Conservation (phyloP, 768 basidiomycete species). For the Calocybe indica region DNA sequence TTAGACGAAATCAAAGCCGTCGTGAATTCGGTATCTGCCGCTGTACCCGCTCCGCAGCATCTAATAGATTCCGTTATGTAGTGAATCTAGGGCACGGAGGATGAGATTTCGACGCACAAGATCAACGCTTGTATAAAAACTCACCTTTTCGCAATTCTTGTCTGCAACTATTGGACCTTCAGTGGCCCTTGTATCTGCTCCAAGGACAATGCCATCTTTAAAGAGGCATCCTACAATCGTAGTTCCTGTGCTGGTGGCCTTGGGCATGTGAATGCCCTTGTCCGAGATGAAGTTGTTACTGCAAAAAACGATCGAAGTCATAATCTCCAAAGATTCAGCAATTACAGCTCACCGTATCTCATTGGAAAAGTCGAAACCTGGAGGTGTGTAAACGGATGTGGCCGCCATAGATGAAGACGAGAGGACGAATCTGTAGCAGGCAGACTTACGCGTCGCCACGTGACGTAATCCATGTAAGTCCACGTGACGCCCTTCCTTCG, state of each 20-base stretch:
- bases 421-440: neutral
- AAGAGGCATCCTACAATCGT: constrained; percentile 97
- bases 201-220: constrained; percentile 88
- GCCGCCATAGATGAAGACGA: constrained; percentile 32
- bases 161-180: constrained; percentile 93
- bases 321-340: neutral
- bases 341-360: constrained; percentile 43
- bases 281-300: constrained; percentile 71
- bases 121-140: constrained; percentile 9
- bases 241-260: constrained; percentile 90
- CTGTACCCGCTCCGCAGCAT: constrained; percentile 98
- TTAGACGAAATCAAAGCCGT: constrained; percentile 95
- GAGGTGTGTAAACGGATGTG: constrained; percentile 38
- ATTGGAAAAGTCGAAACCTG: constrained; percentile 81
- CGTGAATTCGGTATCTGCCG: constrained; percentile 96
- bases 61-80: constrained; percentile 93
- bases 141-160: constrained; percentile 99
- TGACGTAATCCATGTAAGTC: constrained; percentile 9
- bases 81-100: constrained; percentile 82
- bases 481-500: neutral
- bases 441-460: constrained; percentile 24
- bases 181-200: constrained; percentile 95
- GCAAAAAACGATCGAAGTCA: neutral
- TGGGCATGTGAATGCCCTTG: constrained; percentile 71
- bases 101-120: neutral